Evolutionary conservation across 78 protist genomes (phyloP), one percentile per base, ranked within the genome.

Genomic region (Trichosphaerium sp.): DNA sequence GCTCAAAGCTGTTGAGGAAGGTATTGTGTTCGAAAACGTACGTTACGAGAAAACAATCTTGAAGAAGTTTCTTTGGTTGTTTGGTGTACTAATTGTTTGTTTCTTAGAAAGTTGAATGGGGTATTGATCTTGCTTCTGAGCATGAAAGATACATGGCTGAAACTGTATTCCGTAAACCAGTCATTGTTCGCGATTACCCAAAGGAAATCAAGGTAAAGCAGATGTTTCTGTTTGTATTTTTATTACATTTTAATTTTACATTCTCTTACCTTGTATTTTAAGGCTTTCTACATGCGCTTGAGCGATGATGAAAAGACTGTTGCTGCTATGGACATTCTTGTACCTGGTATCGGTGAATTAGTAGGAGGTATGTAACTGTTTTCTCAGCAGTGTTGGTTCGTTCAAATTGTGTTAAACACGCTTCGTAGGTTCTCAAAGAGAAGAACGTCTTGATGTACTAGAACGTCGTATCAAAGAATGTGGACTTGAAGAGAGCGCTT

Each of bases 301-400:
- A 71, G 80, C 41, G 72, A 38, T 8, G 38, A 40, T 10, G 39
- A 54, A 48, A 4, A 35, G 11, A 68, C 84, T 0, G 79, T 59
- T 3, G 79, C 83, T 2, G 48, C 83, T 41, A 39, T 80, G 41
- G 93, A 88, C 63, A 3, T 84, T n/a, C 74, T 88, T 40, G 88
- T 88, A 43, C 88, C 92, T 15, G 47, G 51, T 12, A 56, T 86
- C 14, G 92, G 92, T 14, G 92, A 86, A 75, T 71, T 86, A n/a
- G 64, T 74, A 25, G 92, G 92, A 25, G n/a, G n/a, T n/a, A n/a
- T n/a, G n/a, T n/a, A n/a, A n/a, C n/a, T n/a, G n/a, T n/a, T n/a
- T n/a, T n/a, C n/a, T n/a, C n/a, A n/a, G n/a, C n/a, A n/a, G n/a
- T n/a, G n/a, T n/a, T n/a, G n/a, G n/a, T n/a, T n/a, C n/a, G n/a